These are phyloP conservation scores for Myxozyma sirexii DNA, from an alignment of 805 yeast genomes.

Conservation along the genomic window DNA sequence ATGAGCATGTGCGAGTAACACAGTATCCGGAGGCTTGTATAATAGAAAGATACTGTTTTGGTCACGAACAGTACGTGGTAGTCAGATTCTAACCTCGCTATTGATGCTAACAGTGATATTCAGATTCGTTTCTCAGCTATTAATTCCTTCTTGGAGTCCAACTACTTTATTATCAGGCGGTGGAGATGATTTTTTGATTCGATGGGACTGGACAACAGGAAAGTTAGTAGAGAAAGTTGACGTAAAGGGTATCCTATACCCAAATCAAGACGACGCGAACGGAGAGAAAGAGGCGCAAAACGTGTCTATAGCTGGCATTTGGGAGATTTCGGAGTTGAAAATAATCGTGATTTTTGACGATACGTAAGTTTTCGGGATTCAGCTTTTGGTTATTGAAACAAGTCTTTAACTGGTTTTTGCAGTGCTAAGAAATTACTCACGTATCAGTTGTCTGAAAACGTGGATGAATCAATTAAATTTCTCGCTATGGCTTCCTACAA, in stretches of 20 bases:
- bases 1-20: conserved; percentile 89
- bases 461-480: conserved; percentile 42
- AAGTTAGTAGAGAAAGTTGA: conserved; percentile 54
- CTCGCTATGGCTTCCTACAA: conserved; percentile 34
- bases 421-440: conserved; percentile 17
- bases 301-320: conserved; percentile 41
- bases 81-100: too few relatives aligned
- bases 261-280: conserved; percentile 60
- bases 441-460: conserved; percentile 19
- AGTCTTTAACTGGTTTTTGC: background rate
- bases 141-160: conserved; percentile 56
- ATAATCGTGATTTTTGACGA: conserved; percentile 53
- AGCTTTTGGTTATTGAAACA: background rate
- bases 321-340: conserved; percentile 36
- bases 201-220: conserved; percentile 79
- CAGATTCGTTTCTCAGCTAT: conserved; percentile 58
- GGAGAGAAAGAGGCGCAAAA: conserved; percentile 43
- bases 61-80: conserved; percentile 68
- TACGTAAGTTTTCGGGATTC: conserved; percentile 41
- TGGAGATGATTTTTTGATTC: conserved; percentile 74
- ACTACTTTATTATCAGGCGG: conserved; percentile 77
- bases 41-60: conserved; percentile 81
- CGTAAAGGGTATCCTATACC: conserved; percentile 44
- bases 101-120: background rate
- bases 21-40: conserved; percentile 76